These are phyloP conservation scores for Lasiosphaeria hispida DNA, from an alignment of 495 filamentous ascomycete genomes.

Conservation along the genomic window DNA sequence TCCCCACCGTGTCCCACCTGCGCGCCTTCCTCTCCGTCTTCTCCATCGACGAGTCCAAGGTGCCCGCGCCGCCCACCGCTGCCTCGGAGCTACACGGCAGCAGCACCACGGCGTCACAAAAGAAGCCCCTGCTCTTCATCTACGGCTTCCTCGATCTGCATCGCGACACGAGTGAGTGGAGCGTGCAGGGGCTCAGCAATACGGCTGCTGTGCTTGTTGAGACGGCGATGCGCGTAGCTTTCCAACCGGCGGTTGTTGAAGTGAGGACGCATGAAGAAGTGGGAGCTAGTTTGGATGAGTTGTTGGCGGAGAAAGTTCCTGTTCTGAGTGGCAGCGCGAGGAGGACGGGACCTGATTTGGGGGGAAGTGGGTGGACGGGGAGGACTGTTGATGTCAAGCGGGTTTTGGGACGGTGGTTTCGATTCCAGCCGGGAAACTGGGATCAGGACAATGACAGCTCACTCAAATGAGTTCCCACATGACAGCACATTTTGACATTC, in stretches of 20 bases:
- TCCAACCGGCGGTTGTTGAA: constrained; percentile 37
- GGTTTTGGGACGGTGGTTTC: constrained; percentile 72
- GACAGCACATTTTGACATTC: neutral
- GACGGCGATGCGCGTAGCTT: constrained; percentile 46
- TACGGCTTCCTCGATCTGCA: constrained; percentile 68
- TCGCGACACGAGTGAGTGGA: constrained; percentile 72
- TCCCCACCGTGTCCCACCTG: constrained; percentile 70
- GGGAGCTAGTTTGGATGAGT: constrained; percentile 21
- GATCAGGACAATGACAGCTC: neutral
- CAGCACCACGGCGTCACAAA: neutral
- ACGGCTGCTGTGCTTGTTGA: constrained; percentile 69
- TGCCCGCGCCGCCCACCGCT: constrained; percentile 24
- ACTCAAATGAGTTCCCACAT: neutral
- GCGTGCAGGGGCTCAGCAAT: constrained; percentile 74
- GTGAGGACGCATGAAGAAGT: constrained; percentile 9
- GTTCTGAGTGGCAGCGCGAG: constrained; percentile 60
- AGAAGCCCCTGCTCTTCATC: constrained; percentile 51
- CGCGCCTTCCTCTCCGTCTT: constrained; percentile 69
- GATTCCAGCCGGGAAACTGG: constrained; percentile 48
- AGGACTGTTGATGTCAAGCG: constrained; percentile 62
- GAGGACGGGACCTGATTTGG: constrained; percentile 38
- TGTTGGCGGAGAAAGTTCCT: constrained; percentile 58
- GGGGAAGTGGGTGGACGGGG: constrained; percentile 62
- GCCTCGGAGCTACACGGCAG: neutral
- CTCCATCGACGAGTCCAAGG: constrained; percentile 26